phyloP scores from a whole-genome alignment of 345 rosid species.

The Murraya paniculata region DNA sequence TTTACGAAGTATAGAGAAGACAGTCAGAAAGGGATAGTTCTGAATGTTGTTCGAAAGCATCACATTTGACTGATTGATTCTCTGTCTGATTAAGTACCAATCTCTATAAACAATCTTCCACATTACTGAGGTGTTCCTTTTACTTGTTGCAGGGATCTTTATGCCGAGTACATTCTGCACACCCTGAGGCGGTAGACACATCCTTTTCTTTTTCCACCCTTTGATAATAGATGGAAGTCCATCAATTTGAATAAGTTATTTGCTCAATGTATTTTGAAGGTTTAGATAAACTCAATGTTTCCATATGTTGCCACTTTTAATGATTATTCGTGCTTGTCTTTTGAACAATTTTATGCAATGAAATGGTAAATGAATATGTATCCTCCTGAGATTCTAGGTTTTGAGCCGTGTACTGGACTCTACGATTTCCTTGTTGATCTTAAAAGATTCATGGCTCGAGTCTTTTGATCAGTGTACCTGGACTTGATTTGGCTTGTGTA shows the following conservation, averaged over 20 bases:
- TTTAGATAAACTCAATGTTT: conserved; percentile 4
- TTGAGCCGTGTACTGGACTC: background rate
- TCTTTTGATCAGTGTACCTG: background rate
- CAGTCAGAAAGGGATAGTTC: background rate
- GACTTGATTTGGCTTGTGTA: background rate
- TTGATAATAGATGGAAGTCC: background rate
- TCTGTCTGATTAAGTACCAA: background rate
- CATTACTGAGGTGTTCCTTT: conserved; percentile 16
- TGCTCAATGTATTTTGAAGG: background rate
- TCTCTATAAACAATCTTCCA: background rate
- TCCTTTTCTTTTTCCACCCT: background rate
- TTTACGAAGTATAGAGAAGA: background rate
- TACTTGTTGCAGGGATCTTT: conserved; percentile 69
- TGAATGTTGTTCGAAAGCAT: background rate
- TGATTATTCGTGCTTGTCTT: background rate
- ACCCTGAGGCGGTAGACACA: conserved; percentile 60
- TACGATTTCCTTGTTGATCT: background rate
- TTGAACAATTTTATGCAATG: background rate
- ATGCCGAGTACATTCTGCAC: conserved; percentile 76
- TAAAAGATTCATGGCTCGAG: background rate
- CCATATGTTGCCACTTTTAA: background rate
- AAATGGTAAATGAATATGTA: background rate
- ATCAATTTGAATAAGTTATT: conserved; percentile 15
- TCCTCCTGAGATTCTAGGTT: background rate
- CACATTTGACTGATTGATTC: background rate